phyloP scores from a whole-genome alignment of 1,284 basidiomycete genomes.

The Stygiomarasmius scandens region DNA sequence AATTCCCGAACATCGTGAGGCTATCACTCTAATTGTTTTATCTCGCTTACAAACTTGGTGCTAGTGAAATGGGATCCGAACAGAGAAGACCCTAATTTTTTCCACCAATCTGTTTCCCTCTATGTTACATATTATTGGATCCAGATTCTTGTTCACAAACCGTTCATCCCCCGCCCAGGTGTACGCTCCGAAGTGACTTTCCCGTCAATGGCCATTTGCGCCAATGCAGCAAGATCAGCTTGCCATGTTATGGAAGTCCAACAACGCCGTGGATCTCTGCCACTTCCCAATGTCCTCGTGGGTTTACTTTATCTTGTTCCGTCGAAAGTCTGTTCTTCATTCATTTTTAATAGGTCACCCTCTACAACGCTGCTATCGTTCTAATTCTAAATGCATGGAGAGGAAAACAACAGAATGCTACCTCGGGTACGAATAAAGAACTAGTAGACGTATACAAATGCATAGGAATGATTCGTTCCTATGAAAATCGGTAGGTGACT shows the following conservation, averaged over 20 bases:
- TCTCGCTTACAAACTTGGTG: background rate
- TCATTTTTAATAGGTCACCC: background rate
- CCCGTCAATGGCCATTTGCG: slow-evolving; percentile 54
- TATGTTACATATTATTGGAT: slow-evolving; percentile 62
- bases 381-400: slow-evolving; percentile 4
- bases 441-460: slow-evolving; percentile 1
- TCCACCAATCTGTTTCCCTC: slow-evolving; percentile 62
- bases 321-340: too few relatives aligned
- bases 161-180: slow-evolving; percentile 15
- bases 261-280: slow-evolving; percentile 7
- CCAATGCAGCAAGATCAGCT: slow-evolving; percentile 50
- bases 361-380: background rate
- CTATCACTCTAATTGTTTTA: background rate
- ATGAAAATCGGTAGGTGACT: slow-evolving; percentile 5
- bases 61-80: slow-evolving; percentile 66
- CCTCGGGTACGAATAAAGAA: background rate
- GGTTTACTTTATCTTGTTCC: background rate
- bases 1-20: slow-evolving; percentile 40
- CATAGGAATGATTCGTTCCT: background rate
- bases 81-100: slow-evolving; percentile 47
- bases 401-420: background rate
- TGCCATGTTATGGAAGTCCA: slow-evolving; percentile 37
- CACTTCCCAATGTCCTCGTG: slow-evolving; percentile 20
- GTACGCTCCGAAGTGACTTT: slow-evolving; percentile 18
- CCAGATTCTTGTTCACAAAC: slow-evolving; percentile 43